Evolutionary conservation across 768 basidiomycete genomes (phyloP).

Genomic region (Pleurotus eryngii): DNA sequence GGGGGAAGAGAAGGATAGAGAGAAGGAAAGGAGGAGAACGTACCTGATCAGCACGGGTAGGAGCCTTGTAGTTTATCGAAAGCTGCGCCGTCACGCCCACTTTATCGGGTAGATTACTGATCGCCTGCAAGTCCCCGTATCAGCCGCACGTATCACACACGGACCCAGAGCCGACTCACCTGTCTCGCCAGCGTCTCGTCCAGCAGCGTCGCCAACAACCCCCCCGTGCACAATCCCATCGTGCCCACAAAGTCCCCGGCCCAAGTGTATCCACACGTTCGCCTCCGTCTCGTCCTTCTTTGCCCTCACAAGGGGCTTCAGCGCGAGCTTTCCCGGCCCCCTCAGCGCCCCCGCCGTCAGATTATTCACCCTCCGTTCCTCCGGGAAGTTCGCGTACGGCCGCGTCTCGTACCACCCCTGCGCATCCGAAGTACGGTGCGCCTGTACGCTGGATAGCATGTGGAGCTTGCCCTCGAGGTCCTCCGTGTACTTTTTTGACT

Average conservation of each 20-base stretch:
- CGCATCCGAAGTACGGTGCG: constrained; percentile 42
- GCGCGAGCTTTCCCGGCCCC: constrained; percentile 83
- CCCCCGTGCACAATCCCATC: constrained; percentile 97
- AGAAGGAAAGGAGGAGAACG: no score
- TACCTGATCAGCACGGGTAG: constrained; percentile 87
- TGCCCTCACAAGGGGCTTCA: constrained; percentile 74
- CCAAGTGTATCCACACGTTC: constrained; percentile 73
- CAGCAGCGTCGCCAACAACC: constrained; percentile 82
- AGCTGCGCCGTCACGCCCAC: constrained; percentile 93
- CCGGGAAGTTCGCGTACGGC: constrained; percentile 69
- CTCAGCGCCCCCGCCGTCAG: constrained; percentile 82
- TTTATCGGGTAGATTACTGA: constrained; percentile 80
- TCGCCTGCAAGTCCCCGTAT: constrained; percentile 49
- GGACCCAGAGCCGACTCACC: constrained; percentile 35
- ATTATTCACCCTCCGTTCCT: constrained; percentile 74
- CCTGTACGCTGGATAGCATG: constrained; percentile 52
- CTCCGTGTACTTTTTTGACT: constrained; percentile 54
- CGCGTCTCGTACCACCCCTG: constrained; percentile 68
- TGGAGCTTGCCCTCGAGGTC: constrained; percentile 70
- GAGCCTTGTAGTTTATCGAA: constrained; percentile 77
- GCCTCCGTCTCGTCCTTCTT: constrained; percentile 75
- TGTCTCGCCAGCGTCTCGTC: constrained; percentile 84
- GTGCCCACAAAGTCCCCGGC: constrained; percentile 84
- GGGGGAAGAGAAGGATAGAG: no score
- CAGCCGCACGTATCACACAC: not conserved